Evolutionary conservation across 2,329 filamentous ascomycete genomes (phyloP), one percentile per base, ranked within the genome.

Genomic region (Mycogone perniciosa): DNA sequence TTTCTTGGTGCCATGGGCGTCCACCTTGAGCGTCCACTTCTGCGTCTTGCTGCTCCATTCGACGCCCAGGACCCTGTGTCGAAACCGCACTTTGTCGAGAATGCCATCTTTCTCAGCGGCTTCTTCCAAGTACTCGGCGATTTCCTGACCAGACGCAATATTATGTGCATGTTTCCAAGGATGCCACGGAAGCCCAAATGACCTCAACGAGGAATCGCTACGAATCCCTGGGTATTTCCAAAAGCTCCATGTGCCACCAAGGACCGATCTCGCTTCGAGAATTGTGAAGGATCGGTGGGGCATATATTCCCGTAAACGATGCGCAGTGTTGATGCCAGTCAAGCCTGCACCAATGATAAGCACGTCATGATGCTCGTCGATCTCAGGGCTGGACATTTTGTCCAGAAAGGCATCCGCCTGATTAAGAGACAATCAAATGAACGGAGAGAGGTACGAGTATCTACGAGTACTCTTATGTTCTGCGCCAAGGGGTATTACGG

Each of bases 241-340:
- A 50, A 89, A 78, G 58, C 80, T 80, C 88, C 88, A 92, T 10
- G 88, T 92, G 30, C 88, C 88, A 9, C 87, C 88, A 7, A 90
- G 72, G 39, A 76, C 71, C 50, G 76, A 67, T 48, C 86, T 80
- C 4, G 75, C 76, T 64, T 92, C 88, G 40, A 92, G 77, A 43
- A 92, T 79, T 41, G 77, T 74, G 60, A 84, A 88, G 34, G 69
- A 74, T 40, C 64, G 62, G 50, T 76, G 66, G 0, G 86, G 85
- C 5, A 83, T 68, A 51, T 76, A 64, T 1, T 73, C 71, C 56
- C 82, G 77, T 3, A 89, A 61, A 33, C 84, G 77, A 61, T 90
- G 88, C 4, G 81, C 86, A 13, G 84, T 75, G 58, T 89, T 89
- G 69, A 91, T 85, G 48, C 87, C 87, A 5, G 84, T 85, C 48